Evolutionary conservation across 306 rosid species (phyloP).

Genomic region (Echinosophora koreensis): DNA sequence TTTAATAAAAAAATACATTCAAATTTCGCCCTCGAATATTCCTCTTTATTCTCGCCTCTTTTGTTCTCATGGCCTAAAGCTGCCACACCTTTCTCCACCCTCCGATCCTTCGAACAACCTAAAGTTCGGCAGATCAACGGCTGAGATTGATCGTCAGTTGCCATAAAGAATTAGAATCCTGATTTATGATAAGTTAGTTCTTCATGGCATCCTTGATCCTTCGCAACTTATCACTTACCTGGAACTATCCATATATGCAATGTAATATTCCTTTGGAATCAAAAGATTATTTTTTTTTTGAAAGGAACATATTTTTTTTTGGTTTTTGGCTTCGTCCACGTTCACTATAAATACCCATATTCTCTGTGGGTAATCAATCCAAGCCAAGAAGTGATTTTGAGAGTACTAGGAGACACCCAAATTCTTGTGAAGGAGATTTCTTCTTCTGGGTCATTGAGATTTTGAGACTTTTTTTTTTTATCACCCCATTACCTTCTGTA

Average conservation of each 20-base stretch:
- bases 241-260: neutral
- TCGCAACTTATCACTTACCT: neutral
- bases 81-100: neutral
- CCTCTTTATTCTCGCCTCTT: conserved; percentile 57
- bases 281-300: conserved; percentile 3
- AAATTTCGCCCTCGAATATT: conserved; percentile 50
- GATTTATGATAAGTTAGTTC: neutral
- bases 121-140: conserved; percentile 43
- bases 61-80: neutral
- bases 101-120: neutral
- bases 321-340: neutral
- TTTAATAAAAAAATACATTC: too few species aligned
- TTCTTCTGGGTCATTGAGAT: conserved; percentile 21
- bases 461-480: neutral
- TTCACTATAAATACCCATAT: conserved; percentile 56
- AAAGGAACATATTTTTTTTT: neutral
- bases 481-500: neutral
- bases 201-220: conserved; percentile 11
- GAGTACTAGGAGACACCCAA: conserved; percentile 21
- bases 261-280: conserved; percentile 63
- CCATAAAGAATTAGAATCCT: too few species aligned
- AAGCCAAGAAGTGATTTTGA: conserved; percentile 40
- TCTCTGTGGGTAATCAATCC: neutral
- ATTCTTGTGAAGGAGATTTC: neutral
- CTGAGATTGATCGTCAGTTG: neutral